Percentiles rank a stretch among this genome's conserved stretches.
These are phyloP conservation scores for Aspergillus sp. DNA, from an alignment of 2,329 filamentous ascomycete genomes.

Conservation along the genomic window DNA sequence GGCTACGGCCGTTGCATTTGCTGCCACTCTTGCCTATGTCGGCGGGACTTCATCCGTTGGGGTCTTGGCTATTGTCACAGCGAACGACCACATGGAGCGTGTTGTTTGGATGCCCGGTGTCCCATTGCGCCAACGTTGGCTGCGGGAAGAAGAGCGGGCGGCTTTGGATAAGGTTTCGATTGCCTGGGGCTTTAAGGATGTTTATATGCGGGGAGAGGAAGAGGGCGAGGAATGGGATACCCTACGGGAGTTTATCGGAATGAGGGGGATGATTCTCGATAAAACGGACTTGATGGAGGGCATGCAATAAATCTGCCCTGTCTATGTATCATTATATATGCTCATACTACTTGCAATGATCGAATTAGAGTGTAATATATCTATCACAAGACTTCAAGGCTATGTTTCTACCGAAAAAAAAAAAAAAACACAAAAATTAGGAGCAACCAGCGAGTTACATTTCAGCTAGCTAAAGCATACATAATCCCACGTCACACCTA, in stretches of 20 bases:
- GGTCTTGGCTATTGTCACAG: constrained; percentile 77
- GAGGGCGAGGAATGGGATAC: constrained; percentile 87
- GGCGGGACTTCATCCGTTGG: constrained; percentile 79
- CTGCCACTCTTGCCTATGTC: constrained; percentile 79
- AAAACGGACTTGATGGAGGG: constrained; percentile 87
- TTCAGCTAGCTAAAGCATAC: constrained; percentile 32
- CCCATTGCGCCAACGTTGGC: constrained; percentile 76
- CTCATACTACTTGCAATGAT: neutral
- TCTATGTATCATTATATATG: neutral
- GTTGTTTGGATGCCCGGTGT: constrained; percentile 87
- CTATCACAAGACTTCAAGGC: neutral
- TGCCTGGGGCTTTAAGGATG: constrained; percentile 88
- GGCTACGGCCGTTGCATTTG: constrained; percentile 76
- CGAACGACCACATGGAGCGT: constrained; percentile 92
- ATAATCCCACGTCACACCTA: constrained; percentile 26
- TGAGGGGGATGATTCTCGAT: constrained; percentile 87
- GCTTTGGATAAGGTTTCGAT: constrained; percentile 82
- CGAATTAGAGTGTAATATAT: neutral
- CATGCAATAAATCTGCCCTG: constrained; percentile 62
- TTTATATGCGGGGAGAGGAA: constrained; percentile 80
- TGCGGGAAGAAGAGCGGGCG: constrained; percentile 85
- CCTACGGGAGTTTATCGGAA: constrained; percentile 77
- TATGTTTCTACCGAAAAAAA: neutral
- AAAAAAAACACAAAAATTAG: constrained; percentile 11
- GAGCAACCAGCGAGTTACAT: constrained; percentile 35